Base-by-base conservation (phyloP, 2,329 filamentous ascomycete genomes). In the Aspergillus sp. region DNA sequence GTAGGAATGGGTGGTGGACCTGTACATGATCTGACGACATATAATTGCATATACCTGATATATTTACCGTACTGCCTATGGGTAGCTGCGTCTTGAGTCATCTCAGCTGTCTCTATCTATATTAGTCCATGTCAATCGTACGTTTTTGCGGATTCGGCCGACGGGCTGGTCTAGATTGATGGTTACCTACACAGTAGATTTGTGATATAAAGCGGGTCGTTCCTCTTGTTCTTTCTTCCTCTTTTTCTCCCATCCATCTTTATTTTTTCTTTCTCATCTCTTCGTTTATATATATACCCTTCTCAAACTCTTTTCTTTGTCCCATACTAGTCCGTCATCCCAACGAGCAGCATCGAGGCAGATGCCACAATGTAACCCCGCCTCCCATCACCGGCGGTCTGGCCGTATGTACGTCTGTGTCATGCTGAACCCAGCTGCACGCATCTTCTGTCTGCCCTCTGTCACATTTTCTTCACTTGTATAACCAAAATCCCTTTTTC, bases 1-100 rank as follows among this genome's bases (percentile, higher is more conserved):
- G 31, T 89, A 65, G 6, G 36, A n/a, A 49, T 31, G 29, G 11
- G 36, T 42, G 36, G 36, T 14, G 36, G 36, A 42, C 36, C 16
- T 42, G 36, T 42, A n/a, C 36, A 42, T 42, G 14, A 42, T 12
- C 16, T 42, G 36, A 42, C 36, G 24, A 36, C 22, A 31, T 24
- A n/a, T 51, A 24, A 6, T 10, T 39, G 14, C 36, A 39, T 39
- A 16, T 39, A 39, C 36, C 3, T 16, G 36, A 39, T n/a, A 32
- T 4, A 2, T 11, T 2, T 14, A 3, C n/a, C 36, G 36, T 14
- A 42, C 14, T 42, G 4, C 6, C 16, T 42, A 16, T 3, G 6
- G 36, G 36, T 7, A 14, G 14, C 36, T 42, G 36, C 36, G 36
- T 42, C 36, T 10, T 36, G 32, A n/a, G 16, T 14, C 36, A 42